Evolutionary conservation across 2,329 filamentous ascomycete species (phyloP).

Genomic region (Helicocarpus griseus): DNA sequence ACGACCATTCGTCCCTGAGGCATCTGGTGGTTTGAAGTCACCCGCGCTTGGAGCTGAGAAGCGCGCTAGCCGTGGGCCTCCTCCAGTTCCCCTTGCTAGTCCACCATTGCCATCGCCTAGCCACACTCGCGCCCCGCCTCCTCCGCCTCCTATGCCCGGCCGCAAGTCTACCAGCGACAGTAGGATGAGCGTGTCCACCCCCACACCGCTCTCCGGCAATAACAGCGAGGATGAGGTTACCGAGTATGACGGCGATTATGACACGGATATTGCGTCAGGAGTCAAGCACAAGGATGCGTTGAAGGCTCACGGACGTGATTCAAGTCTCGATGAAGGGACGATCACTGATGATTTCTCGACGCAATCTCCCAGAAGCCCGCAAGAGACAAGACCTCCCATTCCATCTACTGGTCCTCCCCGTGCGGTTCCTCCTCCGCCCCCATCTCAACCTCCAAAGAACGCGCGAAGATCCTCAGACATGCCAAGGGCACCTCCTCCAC

Average conservation of each 20-base stretch:
- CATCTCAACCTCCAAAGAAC: slow-evolving; percentile 48
- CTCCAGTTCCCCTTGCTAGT: slow-evolving; percentile 31
- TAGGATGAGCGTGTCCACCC: slow-evolving; percentile 29
- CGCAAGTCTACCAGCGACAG: slow-evolving; percentile 53
- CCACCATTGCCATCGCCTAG: slow-evolving; percentile 33
- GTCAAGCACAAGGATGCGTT: slow-evolving; percentile 90
- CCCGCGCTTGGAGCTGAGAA: slow-evolving; percentile 27
- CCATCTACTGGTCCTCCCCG: slow-evolving; percentile 46
- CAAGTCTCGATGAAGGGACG: slow-evolving; percentile 62
- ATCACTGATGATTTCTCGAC: slow-evolving; percentile 45
- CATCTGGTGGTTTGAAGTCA: slow-evolving; percentile 15
- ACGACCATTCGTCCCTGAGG: not conserved
- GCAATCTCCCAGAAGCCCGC: slow-evolving; percentile 36
- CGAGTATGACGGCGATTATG: slow-evolving; percentile 95
- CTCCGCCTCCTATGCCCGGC: slow-evolving; percentile 45
- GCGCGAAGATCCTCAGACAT: slow-evolving; percentile 58
- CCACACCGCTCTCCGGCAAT: slow-evolving; percentile 40
- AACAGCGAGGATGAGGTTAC: slow-evolving; percentile 72
- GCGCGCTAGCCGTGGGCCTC: slow-evolving; percentile 32
- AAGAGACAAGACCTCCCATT: slow-evolving; percentile 38
- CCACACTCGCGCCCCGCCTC: slow-evolving; percentile 56
- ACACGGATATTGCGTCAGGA: slow-evolving; percentile 91
- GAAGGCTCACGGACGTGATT: slow-evolving; percentile 68
- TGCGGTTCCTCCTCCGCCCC: slow-evolving; percentile 55
- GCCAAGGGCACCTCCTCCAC: slow-evolving; percentile 60